phyloP scores from a whole-genome alignment of 257 asterid species.

The Penstemon newberryi region DNA sequence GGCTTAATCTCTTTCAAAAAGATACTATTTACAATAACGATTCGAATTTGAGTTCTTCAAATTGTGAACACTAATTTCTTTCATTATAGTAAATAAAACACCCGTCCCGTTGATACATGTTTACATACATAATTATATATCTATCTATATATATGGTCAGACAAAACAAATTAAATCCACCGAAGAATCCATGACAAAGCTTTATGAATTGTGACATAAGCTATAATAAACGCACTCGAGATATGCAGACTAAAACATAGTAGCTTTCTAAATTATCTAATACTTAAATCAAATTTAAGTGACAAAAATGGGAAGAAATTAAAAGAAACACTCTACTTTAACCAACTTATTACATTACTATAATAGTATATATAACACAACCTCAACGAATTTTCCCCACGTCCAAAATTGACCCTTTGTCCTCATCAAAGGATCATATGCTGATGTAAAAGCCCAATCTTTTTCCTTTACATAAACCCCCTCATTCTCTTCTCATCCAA shows the following conservation, averaged over 20 bases:
- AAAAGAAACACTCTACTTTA: conserved; percentile 38
- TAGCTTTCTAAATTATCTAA: conserved; percentile 12
- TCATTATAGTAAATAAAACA: too few relatives aligned
- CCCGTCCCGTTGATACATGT: too few relatives aligned
- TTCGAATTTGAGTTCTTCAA: too few relatives aligned
- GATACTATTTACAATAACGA: too few relatives aligned
- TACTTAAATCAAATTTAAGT: background rate
- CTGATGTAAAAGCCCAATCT: conserved; percentile 21
- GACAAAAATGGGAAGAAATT: background rate
- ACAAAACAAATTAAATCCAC: conserved; percentile 24
- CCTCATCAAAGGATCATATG: conserved; percentile 46
- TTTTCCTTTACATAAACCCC: conserved; percentile 38
- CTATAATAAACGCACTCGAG: conserved; percentile 34
- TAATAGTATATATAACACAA: background rate
- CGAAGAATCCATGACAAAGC: conserved; percentile 31
- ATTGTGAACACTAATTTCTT: too few relatives aligned
- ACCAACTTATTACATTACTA: conserved; percentile 45
- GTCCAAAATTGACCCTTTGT: conserved; percentile 54
- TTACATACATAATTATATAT: too few relatives aligned
- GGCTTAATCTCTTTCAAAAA: too few relatives aligned
- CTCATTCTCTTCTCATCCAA: conserved; percentile 11
- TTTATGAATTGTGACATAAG: conserved; percentile 28
- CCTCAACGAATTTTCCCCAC: conserved; percentile 27
- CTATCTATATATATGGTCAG: background rate
- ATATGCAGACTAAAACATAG: conserved; percentile 13